A percentile compares a stretch with the other conserved stretches of the same genome.
Evolutionary conservation across 768 basidiomycete species (phyloP).

Genomic region (Hypholoma sublateritium): DNA sequence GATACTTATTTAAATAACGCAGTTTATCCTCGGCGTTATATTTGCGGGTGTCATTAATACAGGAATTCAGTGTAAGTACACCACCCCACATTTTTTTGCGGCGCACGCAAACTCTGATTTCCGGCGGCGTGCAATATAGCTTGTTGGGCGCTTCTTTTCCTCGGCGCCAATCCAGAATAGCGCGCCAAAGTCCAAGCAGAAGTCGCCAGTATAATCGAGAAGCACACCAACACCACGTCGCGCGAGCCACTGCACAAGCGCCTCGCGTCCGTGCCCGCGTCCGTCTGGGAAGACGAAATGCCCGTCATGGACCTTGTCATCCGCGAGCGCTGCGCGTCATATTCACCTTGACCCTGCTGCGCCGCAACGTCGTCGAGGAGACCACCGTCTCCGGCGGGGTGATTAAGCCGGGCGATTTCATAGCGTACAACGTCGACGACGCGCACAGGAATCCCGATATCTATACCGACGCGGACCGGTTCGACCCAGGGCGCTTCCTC

Average conservation of each 20-base stretch:
- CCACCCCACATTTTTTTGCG: background rate
- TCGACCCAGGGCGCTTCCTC: conserved; percentile 35
- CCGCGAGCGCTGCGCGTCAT: conserved; percentile 38
- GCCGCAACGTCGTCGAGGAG: conserved; percentile 35
- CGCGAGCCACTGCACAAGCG: conserved; percentile 32
- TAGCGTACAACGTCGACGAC: conserved; percentile 34
- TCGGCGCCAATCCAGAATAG: conserved; percentile 36
- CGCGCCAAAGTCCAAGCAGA: conserved; percentile 31
- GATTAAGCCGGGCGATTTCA: conserved; percentile 33
- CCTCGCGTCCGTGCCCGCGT: conserved; percentile 33
- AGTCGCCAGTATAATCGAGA: conserved; percentile 28
- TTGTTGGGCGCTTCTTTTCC: conserved; percentile 37
- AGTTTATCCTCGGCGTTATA: conserved; percentile 33
- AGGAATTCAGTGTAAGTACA: conserved; percentile 35
- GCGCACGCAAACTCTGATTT: background rate
- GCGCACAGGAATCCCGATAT: conserved; percentile 35
- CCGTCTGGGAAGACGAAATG: conserved; percentile 42
- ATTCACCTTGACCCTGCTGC: conserved; percentile 27
- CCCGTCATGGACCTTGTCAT: conserved; percentile 36
- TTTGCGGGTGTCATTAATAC: conserved; percentile 40
- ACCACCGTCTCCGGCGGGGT: conserved; percentile 23
- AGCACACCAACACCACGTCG: conserved; percentile 25
- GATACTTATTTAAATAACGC: background rate
- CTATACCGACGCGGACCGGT: conserved; percentile 33
- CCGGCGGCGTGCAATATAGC: conserved; percentile 19